A percentile compares a stretch with the other conserved stretches of the same genome.
These are phyloP conservation scores for Globisporangium uncinulatum DNA, from an alignment of 352 stramenopile genomes.

Conservation along the genomic window DNA sequence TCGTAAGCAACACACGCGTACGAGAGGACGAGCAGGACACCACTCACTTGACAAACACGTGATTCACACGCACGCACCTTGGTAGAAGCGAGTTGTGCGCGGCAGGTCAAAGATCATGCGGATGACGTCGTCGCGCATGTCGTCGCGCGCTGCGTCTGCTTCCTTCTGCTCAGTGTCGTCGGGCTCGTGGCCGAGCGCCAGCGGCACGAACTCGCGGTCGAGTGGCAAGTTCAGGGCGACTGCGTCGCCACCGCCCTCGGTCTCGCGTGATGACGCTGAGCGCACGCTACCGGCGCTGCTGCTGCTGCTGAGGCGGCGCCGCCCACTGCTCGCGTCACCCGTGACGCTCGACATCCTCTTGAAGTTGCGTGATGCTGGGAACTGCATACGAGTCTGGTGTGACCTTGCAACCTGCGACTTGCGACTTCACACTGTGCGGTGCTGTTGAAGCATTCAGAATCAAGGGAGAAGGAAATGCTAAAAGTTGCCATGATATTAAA, in stretches of 20 bases:
- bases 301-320: slow-evolving; percentile 13
- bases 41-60: not conserved
- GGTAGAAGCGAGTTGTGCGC: slow-evolving; percentile 63
- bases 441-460: too few relatives aligned
- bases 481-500: too few relatives aligned
- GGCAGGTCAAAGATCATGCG: slow-evolving; percentile 85
- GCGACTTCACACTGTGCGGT: too few relatives aligned
- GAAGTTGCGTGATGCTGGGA: slow-evolving; percentile 21
- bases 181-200: slow-evolving; percentile 20
- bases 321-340: slow-evolving; percentile 8
- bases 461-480: too few relatives aligned
- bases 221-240: slow-evolving; percentile 27
- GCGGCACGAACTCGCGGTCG: slow-evolving; percentile 41
- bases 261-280: not conserved
- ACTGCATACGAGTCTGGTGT: slow-evolving; percentile 14
- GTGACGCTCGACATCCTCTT: slow-evolving; percentile 20
- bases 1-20: not conserved
- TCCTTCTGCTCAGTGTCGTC: slow-evolving; percentile 11
- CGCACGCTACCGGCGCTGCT: slow-evolving; percentile 7
- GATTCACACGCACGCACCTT: slow-evolving; percentile 29
- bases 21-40: not conserved
- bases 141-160: slow-evolving; percentile 32
- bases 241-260: slow-evolving; percentile 5
- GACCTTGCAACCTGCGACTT: too few relatives aligned
- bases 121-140: slow-evolving; percentile 76